Conservation (phyloP, 2,329 filamentous ascomycete species). For the Hysterium pulicare region DNA sequence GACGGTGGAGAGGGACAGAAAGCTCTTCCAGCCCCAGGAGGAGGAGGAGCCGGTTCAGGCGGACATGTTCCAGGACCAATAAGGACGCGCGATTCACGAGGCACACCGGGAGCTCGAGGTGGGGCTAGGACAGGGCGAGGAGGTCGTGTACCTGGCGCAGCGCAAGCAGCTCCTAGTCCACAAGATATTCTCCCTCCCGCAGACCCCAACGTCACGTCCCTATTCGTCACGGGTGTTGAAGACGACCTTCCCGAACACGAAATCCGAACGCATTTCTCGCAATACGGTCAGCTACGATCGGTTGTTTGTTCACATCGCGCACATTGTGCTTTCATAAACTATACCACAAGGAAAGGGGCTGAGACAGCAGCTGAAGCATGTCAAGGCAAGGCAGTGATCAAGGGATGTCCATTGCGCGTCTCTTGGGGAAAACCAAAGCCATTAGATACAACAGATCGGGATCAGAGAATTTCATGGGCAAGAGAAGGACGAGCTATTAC, state of each 20-base stretch:
- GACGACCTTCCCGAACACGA: slow-evolving; percentile 93
- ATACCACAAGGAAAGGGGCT: slow-evolving; percentile 75
- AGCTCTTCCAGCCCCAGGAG: slow-evolving; percentile 39
- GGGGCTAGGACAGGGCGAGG: slow-evolving; percentile 47
- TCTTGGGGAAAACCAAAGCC: slow-evolving; percentile 93
- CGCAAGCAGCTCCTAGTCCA: slow-evolving; percentile 73
- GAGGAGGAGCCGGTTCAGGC: slow-evolving; percentile 26
- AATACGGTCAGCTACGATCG: slow-evolving; percentile 85
- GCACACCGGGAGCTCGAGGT: slow-evolving; percentile 34
- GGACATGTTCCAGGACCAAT: slow-evolving; percentile 65
- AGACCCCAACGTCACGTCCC: slow-evolving; percentile 82
- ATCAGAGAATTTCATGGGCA: slow-evolving; percentile 77
- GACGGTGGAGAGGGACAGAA: slow-evolving; percentile 39
- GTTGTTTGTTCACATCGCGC: slow-evolving; percentile 95
- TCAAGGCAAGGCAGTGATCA: slow-evolving; percentile 83
- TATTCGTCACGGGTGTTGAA: slow-evolving; percentile 93
- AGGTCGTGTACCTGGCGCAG: slow-evolving; percentile 56
- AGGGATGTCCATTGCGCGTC: slow-evolving; percentile 84
- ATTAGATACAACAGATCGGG: slow-evolving; percentile 84
- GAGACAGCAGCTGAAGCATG: slow-evolving; percentile 82
- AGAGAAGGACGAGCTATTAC: slow-evolving; percentile 62
- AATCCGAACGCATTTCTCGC: slow-evolving; percentile 83
- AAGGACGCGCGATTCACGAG: slow-evolving; percentile 62
- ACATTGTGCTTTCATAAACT: slow-evolving; percentile 96
- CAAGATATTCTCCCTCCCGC: slow-evolving; percentile 82